Base-by-base conservation (phyloP, 2,329 filamentous ascomycete species). In the Colletotrichum brevisporum region DNA sequence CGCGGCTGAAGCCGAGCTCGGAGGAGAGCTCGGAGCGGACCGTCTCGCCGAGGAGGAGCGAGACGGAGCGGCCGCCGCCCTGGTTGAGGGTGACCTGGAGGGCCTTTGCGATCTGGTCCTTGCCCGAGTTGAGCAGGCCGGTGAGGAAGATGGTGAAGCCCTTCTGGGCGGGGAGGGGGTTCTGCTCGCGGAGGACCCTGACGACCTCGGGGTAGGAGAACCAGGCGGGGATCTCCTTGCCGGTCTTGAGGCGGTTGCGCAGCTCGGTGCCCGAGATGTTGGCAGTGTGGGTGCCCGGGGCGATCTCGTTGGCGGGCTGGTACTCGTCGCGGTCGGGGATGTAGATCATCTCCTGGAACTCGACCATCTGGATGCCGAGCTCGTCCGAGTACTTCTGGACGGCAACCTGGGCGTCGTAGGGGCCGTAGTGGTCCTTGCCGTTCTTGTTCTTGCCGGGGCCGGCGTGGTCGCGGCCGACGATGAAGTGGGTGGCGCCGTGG, bases 301-400 rank as follows among this genome's bases (percentile, higher is more conserved):
- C 86, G 71, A 99, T 95, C 85, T 98, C 89, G 83, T 99, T 94
- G 82, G 94, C 90, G 66, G 96, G 96, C 76, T 90, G 90, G 88
- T 99, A 99, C 88, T 98, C 96, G 82, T 99, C 96, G 79, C 90
- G 91, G 84, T 98, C 96, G 75, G 96, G 96, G 69, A 98, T 92
- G 85, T 98, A 99, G 72, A 97, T 98, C 92, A 99, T 97, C 90
- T 97, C 94, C 87, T 98, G 95, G 92, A 99, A 99, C 75, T 96
- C 94, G 73, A 99, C 96, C 78, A 99, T 96, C 86, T 98, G 94
- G 79, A 99, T 99, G 77, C 95, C 96, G 71, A 99, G 93, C 89
- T 99, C 96, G 74, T 94, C 90, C 79, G 91, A 92, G 90, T 98
- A 97, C 87, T 97, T 94, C 88, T 98, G 94, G 69, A 99, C 95